Conservation (phyloP, 257 asterid species). For the Leonotis leonurus region DNA sequence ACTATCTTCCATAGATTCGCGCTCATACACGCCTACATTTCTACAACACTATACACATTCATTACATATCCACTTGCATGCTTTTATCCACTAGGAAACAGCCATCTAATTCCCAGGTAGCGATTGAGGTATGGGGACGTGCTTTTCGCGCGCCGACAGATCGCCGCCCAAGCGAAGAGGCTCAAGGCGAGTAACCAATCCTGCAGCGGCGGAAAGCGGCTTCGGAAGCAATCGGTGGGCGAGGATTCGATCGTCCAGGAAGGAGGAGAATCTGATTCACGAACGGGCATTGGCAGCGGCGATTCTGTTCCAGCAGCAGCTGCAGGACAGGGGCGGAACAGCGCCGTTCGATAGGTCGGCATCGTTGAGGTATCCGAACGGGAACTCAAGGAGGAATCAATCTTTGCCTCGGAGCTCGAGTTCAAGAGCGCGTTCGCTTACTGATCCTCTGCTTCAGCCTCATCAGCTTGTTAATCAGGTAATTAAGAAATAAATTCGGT, state of each 20-base stretch:
- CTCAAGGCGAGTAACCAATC: constrained; percentile 41
- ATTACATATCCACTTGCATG: constrained; percentile 24
- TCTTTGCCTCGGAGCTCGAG: constrained; percentile 77
- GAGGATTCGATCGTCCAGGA: constrained; percentile 58
- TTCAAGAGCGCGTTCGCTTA: constrained; percentile 77
- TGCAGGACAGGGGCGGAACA: constrained; percentile 47
- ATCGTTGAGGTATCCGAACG: constrained; percentile 67
- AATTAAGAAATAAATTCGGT: neutral
- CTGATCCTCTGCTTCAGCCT: constrained; percentile 94
- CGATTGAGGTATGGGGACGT: constrained; percentile 53
- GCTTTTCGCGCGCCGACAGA: constrained; percentile 60
- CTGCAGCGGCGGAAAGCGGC: constrained; percentile 40
- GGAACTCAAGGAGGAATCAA: constrained; percentile 50
- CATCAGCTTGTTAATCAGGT: constrained; percentile 93
- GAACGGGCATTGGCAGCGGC: constrained; percentile 93
- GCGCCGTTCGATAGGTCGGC: constrained; percentile 75
- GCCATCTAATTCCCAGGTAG: constrained; percentile 11
- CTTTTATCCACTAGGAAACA: constrained; percentile 6
- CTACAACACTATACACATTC: neutral
- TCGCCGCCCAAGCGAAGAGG: constrained; percentile 45
- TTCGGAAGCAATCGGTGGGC: constrained; percentile 67
- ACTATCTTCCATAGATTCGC: constrained; percentile 12
- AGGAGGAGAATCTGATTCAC: constrained; percentile 61
- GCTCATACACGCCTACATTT: neutral
- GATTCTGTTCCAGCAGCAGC: constrained; percentile 79